Evolutionary conservation across 73 alveolate genomes (phyloP).

Genomic region (Tetrahymena malaccensis): DNA sequence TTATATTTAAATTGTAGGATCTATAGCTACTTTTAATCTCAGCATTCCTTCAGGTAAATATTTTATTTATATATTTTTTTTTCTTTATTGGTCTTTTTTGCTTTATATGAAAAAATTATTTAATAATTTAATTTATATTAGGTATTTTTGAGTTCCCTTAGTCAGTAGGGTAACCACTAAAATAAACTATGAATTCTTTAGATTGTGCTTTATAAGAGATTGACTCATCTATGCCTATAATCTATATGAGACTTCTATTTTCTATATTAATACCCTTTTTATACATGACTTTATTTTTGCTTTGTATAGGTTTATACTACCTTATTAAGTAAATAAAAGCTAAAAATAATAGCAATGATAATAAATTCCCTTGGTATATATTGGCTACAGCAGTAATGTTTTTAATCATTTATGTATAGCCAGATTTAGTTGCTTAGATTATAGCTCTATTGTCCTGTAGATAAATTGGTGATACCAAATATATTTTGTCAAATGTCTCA

Average conservation of each 20-base stretch:
- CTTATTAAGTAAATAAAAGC: background rate
- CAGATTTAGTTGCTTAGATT: background rate
- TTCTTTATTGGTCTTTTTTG: too few species aligned
- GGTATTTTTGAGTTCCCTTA: background rate
- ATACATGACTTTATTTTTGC: background rate
- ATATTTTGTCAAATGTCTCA: background rate
- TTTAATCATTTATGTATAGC: background rate
- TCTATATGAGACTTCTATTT: background rate
- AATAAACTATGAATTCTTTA: background rate
- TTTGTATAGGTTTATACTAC: background rate
- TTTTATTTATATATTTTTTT: background rate
- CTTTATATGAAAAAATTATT: background rate
- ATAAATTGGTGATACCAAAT: background rate
- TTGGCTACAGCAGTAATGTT: background rate
- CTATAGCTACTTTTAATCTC: slow-evolving; percentile 9
- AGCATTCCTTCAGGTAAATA: background rate
- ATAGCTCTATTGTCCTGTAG: background rate
- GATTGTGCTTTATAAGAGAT: background rate
- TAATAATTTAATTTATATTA: background rate
- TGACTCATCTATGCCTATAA: background rate
- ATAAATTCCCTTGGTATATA: background rate
- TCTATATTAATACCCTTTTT: background rate
- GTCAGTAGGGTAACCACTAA: background rate
- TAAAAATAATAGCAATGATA: background rate
- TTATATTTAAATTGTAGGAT: slow-evolving; percentile 5